Conservation (phyloP, 2,329 filamentous ascomycete species). For the Penicillium brevicompactum region DNA sequence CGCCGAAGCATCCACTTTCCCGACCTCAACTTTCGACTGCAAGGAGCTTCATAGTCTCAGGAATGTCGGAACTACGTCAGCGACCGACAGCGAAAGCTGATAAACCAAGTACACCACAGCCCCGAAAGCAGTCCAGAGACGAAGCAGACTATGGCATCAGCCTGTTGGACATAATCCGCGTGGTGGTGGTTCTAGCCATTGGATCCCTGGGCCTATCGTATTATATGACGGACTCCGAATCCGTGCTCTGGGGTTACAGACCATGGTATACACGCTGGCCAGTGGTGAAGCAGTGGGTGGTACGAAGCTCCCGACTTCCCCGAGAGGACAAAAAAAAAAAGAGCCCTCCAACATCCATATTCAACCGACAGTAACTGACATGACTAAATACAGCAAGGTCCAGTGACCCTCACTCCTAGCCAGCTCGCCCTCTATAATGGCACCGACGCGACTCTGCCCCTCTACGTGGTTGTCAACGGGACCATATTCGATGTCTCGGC, state of each 20-base stretch:
- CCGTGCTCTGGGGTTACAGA: slow-evolving; percentile 68
- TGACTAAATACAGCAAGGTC: slow-evolving; percentile 48
- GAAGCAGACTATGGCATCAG: slow-evolving; percentile 39
- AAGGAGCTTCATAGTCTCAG: background rate
- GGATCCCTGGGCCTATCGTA: slow-evolving; percentile 73
- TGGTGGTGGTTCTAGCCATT: slow-evolving; percentile 67
- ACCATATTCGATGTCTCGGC: slow-evolving; percentile 66
- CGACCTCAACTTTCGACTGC: background rate
- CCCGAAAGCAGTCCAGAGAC: slow-evolving; percentile 14
- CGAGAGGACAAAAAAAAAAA: background rate
- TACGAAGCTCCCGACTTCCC: slow-evolving; percentile 43
- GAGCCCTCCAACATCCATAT: background rate
- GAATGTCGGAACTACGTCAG: slow-evolving; percentile 36
- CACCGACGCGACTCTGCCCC: slow-evolving; percentile 69
- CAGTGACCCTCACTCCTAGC: slow-evolving; percentile 70
- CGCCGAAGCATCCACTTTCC: background rate
- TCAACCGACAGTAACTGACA: slow-evolving; percentile 2
- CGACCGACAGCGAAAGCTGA: slow-evolving; percentile 23
- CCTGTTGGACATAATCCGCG: slow-evolving; percentile 66
- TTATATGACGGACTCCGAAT: slow-evolving; percentile 71
- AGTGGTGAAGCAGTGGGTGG: slow-evolving; percentile 63
- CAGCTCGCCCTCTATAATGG: slow-evolving; percentile 79
- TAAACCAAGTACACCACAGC: slow-evolving; percentile 8
- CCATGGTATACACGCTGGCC: slow-evolving; percentile 62
- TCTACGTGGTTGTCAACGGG: slow-evolving; percentile 83